Conservation (phyloP, 495 filamentous ascomycete genomes). For the Xylaria bambusicola region DNA sequence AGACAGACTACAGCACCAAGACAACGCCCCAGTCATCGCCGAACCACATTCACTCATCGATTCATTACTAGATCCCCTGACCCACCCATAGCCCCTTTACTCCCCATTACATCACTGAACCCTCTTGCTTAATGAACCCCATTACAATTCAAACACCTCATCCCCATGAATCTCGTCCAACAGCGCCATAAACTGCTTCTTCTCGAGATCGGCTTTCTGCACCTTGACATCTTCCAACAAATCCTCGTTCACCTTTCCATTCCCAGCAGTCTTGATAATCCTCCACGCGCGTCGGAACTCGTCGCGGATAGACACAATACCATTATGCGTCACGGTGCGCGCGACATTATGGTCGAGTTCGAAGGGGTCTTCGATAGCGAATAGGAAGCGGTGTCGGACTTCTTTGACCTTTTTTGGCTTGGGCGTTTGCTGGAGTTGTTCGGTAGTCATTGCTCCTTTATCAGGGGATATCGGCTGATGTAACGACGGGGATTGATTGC, state of each 20-base stretch:
- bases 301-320: slow-evolving; percentile 73
- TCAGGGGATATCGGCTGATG: slow-evolving; percentile 5
- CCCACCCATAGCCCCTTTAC: too few species aligned
- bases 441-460: not conserved
- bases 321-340: slow-evolving; percentile 73
- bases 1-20: too few species aligned
- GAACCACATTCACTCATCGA: too few species aligned
- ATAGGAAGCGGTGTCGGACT: slow-evolving; percentile 74
- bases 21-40: too few species aligned
- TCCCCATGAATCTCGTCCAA: slow-evolving; percentile 45
- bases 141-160: not conserved
- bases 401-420: slow-evolving; percentile 54
- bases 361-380: slow-evolving; percentile 87
- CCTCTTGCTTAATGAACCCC: too few species aligned
- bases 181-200: slow-evolving; percentile 34
- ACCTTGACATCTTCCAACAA: slow-evolving; percentile 40
- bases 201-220: slow-evolving; percentile 30
- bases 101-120: not conserved
- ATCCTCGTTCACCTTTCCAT: slow-evolving; percentile 29
- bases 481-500: slow-evolving; percentile 16
- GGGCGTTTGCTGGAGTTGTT: not conserved
- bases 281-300: slow-evolving; percentile 75
- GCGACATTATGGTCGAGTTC: slow-evolving; percentile 82
- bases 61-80: too few species aligned
- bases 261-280: slow-evolving; percentile 53